These are phyloP conservation scores for Coemansia erecta DNA, from an alignment of 192 early-diverging fungal species.

Conservation along the genomic window DNA sequence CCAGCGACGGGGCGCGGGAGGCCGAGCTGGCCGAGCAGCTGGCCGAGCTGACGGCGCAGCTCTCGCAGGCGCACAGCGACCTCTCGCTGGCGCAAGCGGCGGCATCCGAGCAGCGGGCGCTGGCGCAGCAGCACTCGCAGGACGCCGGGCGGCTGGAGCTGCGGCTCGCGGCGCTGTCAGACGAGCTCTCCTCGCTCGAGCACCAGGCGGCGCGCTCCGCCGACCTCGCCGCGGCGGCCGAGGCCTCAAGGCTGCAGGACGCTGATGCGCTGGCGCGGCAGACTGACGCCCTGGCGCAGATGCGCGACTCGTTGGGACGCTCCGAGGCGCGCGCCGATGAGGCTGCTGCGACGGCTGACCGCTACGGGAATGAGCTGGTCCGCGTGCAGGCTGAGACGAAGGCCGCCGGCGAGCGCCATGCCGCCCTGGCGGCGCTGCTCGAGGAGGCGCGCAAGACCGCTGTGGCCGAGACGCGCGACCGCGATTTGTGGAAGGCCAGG, in stretches of 20 bases:
- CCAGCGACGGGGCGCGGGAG: no score
- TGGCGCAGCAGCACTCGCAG: no score
- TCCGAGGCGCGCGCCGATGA: slow-evolving; percentile 33
- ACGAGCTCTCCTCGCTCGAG: slow-evolving; percentile 19
- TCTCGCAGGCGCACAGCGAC: no score
- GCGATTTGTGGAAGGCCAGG: slow-evolving; percentile 46
- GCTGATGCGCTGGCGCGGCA: slow-evolving; percentile 23
- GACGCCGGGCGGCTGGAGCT: no score
- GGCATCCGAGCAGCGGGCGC: no score
- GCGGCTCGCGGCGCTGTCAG: no score
- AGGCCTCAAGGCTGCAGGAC: not conserved
- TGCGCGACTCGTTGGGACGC: slow-evolving; percentile 20
- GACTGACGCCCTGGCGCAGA: slow-evolving; percentile 11
- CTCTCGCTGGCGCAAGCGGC: no score
- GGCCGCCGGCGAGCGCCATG: slow-evolving; percentile 18
- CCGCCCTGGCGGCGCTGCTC: slow-evolving; percentile 19
- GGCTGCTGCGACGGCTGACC: slow-evolving; percentile 21
- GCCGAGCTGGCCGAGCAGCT: no score
- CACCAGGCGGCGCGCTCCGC: slow-evolving; percentile 20
- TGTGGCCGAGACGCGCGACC: slow-evolving; percentile 41
- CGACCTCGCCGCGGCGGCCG: slow-evolving; percentile 3
- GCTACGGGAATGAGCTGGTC: slow-evolving; percentile 39
- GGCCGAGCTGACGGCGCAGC: no score
- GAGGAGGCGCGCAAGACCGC: slow-evolving; percentile 34
- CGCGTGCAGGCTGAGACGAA: slow-evolving; percentile 44